Evolutionary conservation across 129 eudicot species (phyloP).

Genomic region (Centrapalus pauciflorus): DNA sequence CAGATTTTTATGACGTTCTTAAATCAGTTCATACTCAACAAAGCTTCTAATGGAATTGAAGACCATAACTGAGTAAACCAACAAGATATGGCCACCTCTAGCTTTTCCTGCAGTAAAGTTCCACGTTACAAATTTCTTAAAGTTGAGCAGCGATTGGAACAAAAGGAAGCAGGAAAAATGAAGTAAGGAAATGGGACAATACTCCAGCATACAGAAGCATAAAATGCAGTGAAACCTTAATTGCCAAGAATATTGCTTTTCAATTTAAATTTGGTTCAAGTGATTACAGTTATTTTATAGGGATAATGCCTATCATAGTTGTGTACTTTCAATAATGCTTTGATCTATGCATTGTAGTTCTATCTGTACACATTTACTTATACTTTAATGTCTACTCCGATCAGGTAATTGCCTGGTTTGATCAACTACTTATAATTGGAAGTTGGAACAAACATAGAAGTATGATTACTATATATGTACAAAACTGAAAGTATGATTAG

Average conservation of each 20-base stretch:
- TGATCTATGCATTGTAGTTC: no score
- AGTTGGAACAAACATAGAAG: no score
- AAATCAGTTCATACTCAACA: neutral
- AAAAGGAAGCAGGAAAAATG: neutral
- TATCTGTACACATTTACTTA: no score
- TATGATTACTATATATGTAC: no score
- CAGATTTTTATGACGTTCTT: neutral
- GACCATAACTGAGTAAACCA: slow-evolving; percentile 7
- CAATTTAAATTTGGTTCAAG: neutral
- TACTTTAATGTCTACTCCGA: no score
- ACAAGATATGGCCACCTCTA: neutral
- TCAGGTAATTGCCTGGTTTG: no score
- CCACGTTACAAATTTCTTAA: neutral
- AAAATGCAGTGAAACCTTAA: neutral
- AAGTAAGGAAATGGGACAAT: neutral
- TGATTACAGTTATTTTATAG: no score
- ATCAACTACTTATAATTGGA: no score
- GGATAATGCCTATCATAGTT: no score
- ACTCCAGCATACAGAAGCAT: neutral
- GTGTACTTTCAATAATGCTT: no score
- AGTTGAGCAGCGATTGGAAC: neutral
- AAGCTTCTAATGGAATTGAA: slow-evolving; percentile 8
- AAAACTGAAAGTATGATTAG: no score
- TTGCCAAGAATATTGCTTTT: neutral
- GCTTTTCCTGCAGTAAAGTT: slow-evolving; percentile 23